phyloP scores from a whole-genome alignment of 331 rosid species.

The Malus hybrid region DNA sequence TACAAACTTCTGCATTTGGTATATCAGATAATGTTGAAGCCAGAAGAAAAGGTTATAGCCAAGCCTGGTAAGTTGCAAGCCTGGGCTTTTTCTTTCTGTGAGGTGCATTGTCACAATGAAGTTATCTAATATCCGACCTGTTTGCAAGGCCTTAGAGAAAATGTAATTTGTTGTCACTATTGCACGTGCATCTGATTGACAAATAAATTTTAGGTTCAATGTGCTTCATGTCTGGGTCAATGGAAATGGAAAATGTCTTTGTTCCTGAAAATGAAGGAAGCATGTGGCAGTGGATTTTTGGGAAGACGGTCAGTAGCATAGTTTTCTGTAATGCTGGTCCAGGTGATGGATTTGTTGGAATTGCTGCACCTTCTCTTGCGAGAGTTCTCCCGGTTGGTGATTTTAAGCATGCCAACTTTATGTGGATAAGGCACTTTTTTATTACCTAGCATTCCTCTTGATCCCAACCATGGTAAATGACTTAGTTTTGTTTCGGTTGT shows the following conservation, averaged over 20 bases:
- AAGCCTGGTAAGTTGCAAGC: conserved; percentile 73
- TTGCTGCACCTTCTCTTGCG: conserved; percentile 89
- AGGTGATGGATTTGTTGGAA: conserved; percentile 89
- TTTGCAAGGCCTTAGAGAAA: not conserved
- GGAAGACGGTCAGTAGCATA: conserved; percentile 72
- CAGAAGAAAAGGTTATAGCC: conserved; percentile 76
- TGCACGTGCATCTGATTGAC: conserved; percentile 14
- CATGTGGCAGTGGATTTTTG: conserved; percentile 95
- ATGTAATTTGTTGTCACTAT: not conserved
- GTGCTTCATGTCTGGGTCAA: conserved; percentile 96
- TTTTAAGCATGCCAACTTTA: conserved; percentile 8
- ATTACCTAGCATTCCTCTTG: not conserved
- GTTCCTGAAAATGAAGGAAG: conserved; percentile 90
- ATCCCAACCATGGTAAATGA: not conserved
- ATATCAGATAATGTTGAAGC: conserved; percentile 86
- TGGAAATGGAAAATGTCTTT: conserved; percentile 84
- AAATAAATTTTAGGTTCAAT: conserved; percentile 65
- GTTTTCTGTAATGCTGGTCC: conserved; percentile 65
- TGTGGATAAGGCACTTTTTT: conserved; percentile 3
- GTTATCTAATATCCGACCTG: not conserved
- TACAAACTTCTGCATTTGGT: not conserved
- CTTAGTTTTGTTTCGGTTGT: conserved; percentile 3
- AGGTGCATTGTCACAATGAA: not conserved
- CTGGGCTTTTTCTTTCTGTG: not conserved
- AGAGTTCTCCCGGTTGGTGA: conserved; percentile 89